Percentiles rank a stretch among this genome's conserved stretches.
Conservation (phyloP, 1,284 basidiomycete species). For the Lentinula novae-zelandiae region DNA sequence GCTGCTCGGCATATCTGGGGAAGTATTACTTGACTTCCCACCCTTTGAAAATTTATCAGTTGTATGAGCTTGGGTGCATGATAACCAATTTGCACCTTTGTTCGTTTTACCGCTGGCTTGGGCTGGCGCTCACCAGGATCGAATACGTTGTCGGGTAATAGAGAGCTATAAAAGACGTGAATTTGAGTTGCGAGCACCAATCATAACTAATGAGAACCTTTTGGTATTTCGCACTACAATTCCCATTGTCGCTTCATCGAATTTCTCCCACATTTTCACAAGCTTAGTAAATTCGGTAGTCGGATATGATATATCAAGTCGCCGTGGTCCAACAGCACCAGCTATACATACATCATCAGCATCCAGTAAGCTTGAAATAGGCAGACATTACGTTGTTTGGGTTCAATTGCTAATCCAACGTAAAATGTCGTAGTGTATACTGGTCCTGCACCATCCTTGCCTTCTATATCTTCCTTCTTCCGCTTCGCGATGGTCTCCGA, state of each 20-base stretch:
- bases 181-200: constrained; percentile 8
- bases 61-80: not conserved
- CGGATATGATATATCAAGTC: constrained; percentile 95
- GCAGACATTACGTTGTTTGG: constrained; percentile 73
- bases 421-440: constrained; percentile 96
- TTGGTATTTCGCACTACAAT: constrained; percentile 93
- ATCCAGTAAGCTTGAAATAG: constrained; percentile 8
- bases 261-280: constrained; percentile 96
- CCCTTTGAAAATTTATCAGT: constrained; percentile 32
- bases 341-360: constrained; percentile 34
- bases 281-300: constrained; percentile 95
- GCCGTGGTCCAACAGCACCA: constrained; percentile 67
- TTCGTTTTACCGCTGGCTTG: constrained; percentile 61
- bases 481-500: constrained; percentile 69
- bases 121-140: constrained; percentile 76
- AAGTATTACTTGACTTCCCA: constrained; percentile 54
- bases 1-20: constrained; percentile 73
- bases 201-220: constrained; percentile 52
- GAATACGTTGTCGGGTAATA: constrained; percentile 81
- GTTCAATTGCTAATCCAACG: constrained; percentile 92
- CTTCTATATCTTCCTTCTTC: constrained; percentile 79
- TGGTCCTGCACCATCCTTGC: constrained; percentile 70
- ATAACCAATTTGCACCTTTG: constrained; percentile 53
- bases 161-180: constrained; percentile 41
- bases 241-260: constrained; percentile 90